Percentiles rank a stretch among this genome's conserved stretches.
Conservation (phyloP, 192 early-diverging fungal genomes). For the Bifiguratus adelaidae region DNA sequence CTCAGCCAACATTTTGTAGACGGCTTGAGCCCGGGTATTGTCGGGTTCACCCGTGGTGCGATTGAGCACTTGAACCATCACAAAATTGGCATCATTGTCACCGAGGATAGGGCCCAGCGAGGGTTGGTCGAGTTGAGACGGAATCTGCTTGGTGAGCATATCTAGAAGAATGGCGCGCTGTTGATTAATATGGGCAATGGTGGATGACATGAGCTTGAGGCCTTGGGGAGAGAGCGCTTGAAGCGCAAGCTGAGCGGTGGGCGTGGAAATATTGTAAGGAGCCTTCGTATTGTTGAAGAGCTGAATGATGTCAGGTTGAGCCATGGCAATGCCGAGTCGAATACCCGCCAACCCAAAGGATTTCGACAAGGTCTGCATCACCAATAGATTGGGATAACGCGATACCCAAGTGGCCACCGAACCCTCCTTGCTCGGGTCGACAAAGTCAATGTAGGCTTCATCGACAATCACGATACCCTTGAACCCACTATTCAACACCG, state of each 20-base stretch:
- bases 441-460: slow-evolving; percentile 99
- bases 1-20: slow-evolving; percentile 85
- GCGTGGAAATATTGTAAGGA: slow-evolving; percentile 95
- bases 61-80: slow-evolving; percentile 75
- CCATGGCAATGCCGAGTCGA: slow-evolving; percentile 78
- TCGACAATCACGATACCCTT: slow-evolving; percentile 92
- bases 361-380: slow-evolving; percentile 97
- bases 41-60: slow-evolving; percentile 40
- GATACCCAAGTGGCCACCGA: slow-evolving; percentile 68
- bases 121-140: slow-evolving; percentile 28
- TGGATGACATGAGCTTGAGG: slow-evolving; percentile 52
- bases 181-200: slow-evolving; percentile 40
- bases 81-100: slow-evolving; percentile 91
- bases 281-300: slow-evolving; percentile 98
- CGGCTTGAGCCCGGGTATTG: slow-evolving; percentile 56
- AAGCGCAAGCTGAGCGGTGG: slow-evolving; percentile 67
- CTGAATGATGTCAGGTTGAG: slow-evolving; percentile 65
- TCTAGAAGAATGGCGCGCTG: slow-evolving; percentile 63
- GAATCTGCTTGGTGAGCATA: slow-evolving; percentile 44
- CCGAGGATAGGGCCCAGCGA: slow-evolving; percentile 72
- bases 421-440: slow-evolving; percentile 43
- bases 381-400: slow-evolving; percentile 87
- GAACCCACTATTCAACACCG: slow-evolving; percentile 54
- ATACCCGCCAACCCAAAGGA: slow-evolving; percentile 98
- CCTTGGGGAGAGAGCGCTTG: slow-evolving; percentile 67